Conservation (phyloP, 305 asterid genomes). For the Fraxinus xanthoxyloides region DNA sequence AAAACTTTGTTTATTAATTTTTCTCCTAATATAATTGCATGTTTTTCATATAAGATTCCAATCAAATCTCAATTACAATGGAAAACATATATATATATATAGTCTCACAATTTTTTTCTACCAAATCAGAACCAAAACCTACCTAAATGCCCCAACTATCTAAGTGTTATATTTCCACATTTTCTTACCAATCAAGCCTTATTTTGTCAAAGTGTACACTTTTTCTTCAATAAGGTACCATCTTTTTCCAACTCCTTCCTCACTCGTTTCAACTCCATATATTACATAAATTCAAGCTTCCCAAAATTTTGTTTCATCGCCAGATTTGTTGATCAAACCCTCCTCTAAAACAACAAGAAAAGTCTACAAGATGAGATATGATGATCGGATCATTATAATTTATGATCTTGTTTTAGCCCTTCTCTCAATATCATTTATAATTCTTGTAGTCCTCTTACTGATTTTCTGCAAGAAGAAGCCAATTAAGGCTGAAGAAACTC, state of each 20-base stretch:
- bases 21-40: neutral
- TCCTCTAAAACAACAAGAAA: neutral
- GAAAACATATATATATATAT: too few relatives aligned
- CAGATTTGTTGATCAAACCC: neutral
- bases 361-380: conserved; percentile 33
- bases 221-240: conserved; percentile 23
- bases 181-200: conserved; percentile 31
- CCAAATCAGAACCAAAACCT: conserved; percentile 2
- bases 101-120: neutral
- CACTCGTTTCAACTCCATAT: conserved; percentile 10
- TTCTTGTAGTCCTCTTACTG: conserved; percentile 36
- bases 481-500: conserved; percentile 24
- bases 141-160: conserved; percentile 36
- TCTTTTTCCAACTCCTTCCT: conserved; percentile 15
- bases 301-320: neutral
- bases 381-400: conserved; percentile 22
- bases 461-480: conserved; percentile 49
- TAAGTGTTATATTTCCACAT: conserved; percentile 22
- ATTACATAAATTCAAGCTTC: conserved; percentile 1
- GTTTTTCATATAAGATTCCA: neutral
- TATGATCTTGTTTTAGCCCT: conserved; percentile 37
- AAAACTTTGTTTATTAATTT: neutral
- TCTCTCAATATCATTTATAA: conserved; percentile 32
- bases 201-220: conserved; percentile 33
- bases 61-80: neutral